Percentiles rank a stretch among this genome's conserved stretches.
phyloP scores from a whole-genome alignment of 257 asterid species.

The Lycium barbarum region DNA sequence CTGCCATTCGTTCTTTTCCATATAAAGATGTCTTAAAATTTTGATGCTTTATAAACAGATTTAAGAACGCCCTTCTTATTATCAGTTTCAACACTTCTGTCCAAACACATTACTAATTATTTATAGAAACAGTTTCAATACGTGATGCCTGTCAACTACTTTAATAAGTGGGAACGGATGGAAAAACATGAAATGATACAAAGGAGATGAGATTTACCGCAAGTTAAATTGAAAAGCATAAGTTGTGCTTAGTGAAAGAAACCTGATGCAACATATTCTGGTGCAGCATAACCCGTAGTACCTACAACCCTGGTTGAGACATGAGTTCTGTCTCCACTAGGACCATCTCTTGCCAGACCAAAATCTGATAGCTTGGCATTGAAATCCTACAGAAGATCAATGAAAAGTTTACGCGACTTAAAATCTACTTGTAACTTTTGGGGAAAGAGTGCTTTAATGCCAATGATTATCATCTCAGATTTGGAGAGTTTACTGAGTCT shows the following conservation, averaged over 20 bases:
- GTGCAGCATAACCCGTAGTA: constrained; percentile 78
- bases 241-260: neutral
- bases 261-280: constrained; percentile 75
- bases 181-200: neutral
- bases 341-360: constrained; percentile 78
- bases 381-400: constrained; percentile 55
- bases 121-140: neutral
- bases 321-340: constrained; percentile 71
- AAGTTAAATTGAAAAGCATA: neutral
- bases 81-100: too few species aligned
- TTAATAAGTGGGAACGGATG: neutral
- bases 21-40: too few species aligned
- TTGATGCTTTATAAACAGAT: too few species aligned
- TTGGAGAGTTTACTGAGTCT: constrained; percentile 54
- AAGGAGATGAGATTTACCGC: neutral
- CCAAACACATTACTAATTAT: too few species aligned
- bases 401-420: neutral
- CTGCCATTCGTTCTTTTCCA: too few species aligned
- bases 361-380: constrained; percentile 75
- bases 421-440: neutral
- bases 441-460: neutral
- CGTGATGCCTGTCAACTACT: neutral
- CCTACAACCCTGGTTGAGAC: constrained; percentile 73
- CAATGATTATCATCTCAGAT: neutral
- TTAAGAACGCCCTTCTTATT: too few species aligned